phyloP scores from a whole-genome alignment of 306 rosid species.

The Betula pendula region DNA sequence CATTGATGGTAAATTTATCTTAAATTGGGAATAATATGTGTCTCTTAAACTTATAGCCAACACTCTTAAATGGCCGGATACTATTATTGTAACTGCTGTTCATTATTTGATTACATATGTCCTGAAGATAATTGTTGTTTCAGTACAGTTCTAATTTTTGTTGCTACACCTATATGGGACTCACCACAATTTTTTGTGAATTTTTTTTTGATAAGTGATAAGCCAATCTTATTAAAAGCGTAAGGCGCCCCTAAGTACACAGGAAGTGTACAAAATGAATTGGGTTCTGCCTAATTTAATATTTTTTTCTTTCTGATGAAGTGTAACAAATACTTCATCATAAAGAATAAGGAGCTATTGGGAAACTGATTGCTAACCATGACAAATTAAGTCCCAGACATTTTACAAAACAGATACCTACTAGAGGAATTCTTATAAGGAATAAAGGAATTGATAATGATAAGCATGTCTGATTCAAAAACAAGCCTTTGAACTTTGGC shows the following conservation, averaged over 20 bases:
- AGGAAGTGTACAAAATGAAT: no score
- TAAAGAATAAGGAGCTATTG: background rate
- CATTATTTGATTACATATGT: background rate
- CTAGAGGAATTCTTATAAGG: background rate
- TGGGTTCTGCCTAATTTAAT: background rate
- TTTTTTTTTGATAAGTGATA: no score
- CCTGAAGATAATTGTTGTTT: background rate
- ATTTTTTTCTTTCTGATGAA: background rate
- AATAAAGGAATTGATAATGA: background rate
- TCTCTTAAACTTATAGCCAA: background rate
- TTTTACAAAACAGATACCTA: background rate
- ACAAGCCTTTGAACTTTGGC: background rate
- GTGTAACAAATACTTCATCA: background rate
- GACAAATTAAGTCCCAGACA: background rate
- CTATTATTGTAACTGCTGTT: background rate
- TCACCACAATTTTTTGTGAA: background rate
- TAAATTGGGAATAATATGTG: background rate
- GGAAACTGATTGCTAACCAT: background rate
- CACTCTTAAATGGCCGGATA: background rate
- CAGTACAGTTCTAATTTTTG: background rate
- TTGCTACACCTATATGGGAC: background rate
- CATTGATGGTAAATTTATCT: background rate
- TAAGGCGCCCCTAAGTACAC: no score
- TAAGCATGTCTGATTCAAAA: background rate
- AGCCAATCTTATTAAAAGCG: no score